Percentiles rank a stretch among this genome's conserved stretches.
Evolutionary conservation across 805 yeast species (phyloP).

Genomic region (Groenewaldozyma tartarivorans): DNA sequence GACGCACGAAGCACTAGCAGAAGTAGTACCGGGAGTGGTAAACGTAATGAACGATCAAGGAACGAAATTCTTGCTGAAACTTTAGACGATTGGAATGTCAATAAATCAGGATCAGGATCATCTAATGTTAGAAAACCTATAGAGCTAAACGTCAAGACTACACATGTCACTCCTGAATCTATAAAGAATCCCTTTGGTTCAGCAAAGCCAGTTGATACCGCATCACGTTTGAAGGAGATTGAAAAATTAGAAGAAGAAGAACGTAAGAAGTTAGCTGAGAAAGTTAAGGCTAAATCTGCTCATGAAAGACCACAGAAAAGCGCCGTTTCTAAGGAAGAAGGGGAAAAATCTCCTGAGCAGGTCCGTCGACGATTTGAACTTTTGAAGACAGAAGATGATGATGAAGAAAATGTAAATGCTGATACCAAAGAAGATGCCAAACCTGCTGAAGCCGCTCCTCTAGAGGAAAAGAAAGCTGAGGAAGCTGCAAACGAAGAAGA

Average conservation of each 20-base stretch:
- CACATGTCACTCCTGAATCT: constrained; percentile 11
- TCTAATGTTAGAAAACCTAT: constrained; percentile 25
- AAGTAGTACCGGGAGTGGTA: constrained; percentile 41
- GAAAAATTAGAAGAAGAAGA: constrained; percentile 32
- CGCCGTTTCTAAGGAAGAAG: constrained; percentile 6
- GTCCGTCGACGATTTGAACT: constrained; percentile 21
- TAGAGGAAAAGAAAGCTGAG: constrained; percentile 4
- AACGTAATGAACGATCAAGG: constrained; percentile 36
- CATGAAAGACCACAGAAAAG: constrained; percentile 4
- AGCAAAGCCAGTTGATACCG: constrained; percentile 78
- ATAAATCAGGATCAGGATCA: constrained; percentile 1
- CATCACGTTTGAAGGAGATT: constrained; percentile 52
- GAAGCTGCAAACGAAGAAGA: constrained; percentile 12
- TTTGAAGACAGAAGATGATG: constrained; percentile 46
- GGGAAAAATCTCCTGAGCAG: constrained; percentile 11
- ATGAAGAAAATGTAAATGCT: constrained; percentile 8
- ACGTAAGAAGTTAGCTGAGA: constrained; percentile 5
- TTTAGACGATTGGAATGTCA: constrained; percentile 26
- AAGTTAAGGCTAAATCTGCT: not conserved
- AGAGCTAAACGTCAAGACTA: not conserved
- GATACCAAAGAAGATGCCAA: constrained; percentile 5
- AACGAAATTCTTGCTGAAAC: constrained; percentile 11
- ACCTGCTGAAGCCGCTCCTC: constrained; percentile 1
- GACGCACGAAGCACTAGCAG: constrained; percentile 6
- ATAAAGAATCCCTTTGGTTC: constrained; percentile 55